Conservation (phyloP, 345 rosid species). For the Physaria fendleri region DNA sequence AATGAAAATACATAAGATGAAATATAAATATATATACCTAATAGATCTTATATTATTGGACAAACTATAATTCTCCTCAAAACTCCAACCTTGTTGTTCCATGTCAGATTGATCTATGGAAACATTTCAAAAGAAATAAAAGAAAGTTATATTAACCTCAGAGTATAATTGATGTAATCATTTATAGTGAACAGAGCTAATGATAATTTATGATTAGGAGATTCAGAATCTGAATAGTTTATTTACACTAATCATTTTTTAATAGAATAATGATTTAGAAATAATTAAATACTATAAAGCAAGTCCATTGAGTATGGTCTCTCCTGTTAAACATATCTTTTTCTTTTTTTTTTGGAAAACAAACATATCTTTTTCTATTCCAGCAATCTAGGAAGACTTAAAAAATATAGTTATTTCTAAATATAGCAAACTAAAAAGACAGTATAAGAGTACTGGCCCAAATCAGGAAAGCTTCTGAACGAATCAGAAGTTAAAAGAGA, state of each 20-base stretch:
- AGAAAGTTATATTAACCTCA: neutral
- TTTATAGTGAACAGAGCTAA: constrained; percentile 9
- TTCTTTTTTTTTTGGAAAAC: no score
- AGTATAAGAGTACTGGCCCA: constrained; percentile 8
- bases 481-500: constrained; percentile 19
- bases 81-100: constrained; percentile 61
- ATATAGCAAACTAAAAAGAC: constrained; percentile 8
- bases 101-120: constrained; percentile 40
- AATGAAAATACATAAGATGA: neutral
- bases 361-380: neutral
- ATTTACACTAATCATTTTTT: constrained; percentile 15
- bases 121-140: neutral
- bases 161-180: neutral
- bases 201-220: constrained; percentile 10
- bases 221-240: constrained; percentile 4
- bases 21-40: constrained; percentile 29
- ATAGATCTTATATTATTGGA: constrained; percentile 33
- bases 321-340: neutral
- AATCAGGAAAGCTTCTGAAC: constrained; percentile 18
- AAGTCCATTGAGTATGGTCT: neutral
- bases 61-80: constrained; percentile 39
- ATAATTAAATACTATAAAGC: neutral
- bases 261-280: neutral
- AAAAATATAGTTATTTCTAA: neutral
- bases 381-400: neutral